A percentile compares a stretch with the other conserved stretches of the same genome.
These are phyloP conservation scores for Moringa oleifera DNA, from an alignment of 345 rosid genomes.

Conservation along the genomic window DNA sequence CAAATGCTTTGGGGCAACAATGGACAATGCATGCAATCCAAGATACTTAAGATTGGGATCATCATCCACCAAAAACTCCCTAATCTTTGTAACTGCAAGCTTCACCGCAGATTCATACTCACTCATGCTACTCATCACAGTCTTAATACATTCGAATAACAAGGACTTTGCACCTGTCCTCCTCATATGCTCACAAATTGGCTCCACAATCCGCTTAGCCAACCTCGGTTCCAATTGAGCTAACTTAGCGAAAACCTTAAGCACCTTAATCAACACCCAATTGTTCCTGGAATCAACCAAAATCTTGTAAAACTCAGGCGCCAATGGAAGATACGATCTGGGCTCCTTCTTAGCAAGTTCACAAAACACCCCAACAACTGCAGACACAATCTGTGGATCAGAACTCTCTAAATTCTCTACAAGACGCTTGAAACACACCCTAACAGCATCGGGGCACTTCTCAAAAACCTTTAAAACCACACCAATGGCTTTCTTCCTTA, in stretches of 20 bases:
- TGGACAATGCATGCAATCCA: slow-evolving; percentile 71
- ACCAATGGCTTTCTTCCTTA: slow-evolving; percentile 72
- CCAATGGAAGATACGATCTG: slow-evolving; percentile 69
- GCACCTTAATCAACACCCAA: slow-evolving; percentile 87
- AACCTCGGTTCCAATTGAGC: slow-evolving; percentile 79
- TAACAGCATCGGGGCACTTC: slow-evolving; percentile 82
- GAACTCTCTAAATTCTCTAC: slow-evolving; percentile 84
- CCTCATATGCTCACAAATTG: slow-evolving; percentile 82
- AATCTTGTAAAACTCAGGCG: slow-evolving; percentile 80
- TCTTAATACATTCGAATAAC: slow-evolving; percentile 81
- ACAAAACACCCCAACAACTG: slow-evolving; percentile 76
- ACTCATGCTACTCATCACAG: slow-evolving; percentile 69
- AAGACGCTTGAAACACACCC: slow-evolving; percentile 84
- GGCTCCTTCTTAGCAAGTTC: slow-evolving; percentile 77
- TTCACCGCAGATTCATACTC: slow-evolving; percentile 84
- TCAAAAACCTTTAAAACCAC: slow-evolving; percentile 74
- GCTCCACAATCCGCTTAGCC: slow-evolving; percentile 75
- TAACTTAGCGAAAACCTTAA: slow-evolving; percentile 74
- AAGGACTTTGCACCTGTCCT: slow-evolving; percentile 78
- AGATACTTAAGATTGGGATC: slow-evolving; percentile 94
- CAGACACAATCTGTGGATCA: slow-evolving; percentile 55
- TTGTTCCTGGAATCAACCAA: slow-evolving; percentile 83
- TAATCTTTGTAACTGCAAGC: slow-evolving; percentile 59
- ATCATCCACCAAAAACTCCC: slow-evolving; percentile 72
- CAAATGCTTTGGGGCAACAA: slow-evolving; percentile 58